Conservation (phyloP, 2,329 filamentous ascomycete genomes). For the Ciborinia camelliae region DNA sequence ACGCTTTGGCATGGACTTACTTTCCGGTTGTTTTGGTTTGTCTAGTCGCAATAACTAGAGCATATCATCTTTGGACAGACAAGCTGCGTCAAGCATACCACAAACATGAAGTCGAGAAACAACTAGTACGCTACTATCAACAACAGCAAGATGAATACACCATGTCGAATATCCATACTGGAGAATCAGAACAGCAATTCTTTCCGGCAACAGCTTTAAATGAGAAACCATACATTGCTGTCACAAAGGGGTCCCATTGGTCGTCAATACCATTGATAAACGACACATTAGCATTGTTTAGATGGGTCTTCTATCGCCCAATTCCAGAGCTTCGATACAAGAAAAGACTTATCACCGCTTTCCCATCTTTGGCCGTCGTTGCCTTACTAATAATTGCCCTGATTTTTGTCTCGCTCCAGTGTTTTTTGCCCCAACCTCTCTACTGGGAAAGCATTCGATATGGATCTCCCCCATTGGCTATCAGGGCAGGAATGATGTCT, state of each 20-base stretch:
- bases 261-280: constrained; percentile 74
- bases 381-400: constrained; percentile 65
- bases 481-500: constrained; percentile 86
- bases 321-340: constrained; percentile 70
- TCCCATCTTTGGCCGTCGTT: constrained; percentile 74
- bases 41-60: constrained; percentile 63
- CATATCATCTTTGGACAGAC: constrained; percentile 90
- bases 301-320: constrained; percentile 86
- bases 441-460: constrained; percentile 85
- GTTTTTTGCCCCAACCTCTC: constrained; percentile 81
- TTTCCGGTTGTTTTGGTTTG: constrained; percentile 73
- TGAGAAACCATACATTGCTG: constrained; percentile 52
- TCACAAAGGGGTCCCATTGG: constrained; percentile 64
- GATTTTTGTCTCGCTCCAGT: constrained; percentile 73
- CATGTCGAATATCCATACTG: constrained; percentile 54
- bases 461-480: constrained; percentile 83
- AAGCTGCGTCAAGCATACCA: constrained; percentile 87
- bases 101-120: constrained; percentile 73
- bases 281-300: constrained; percentile 74
- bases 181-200: constrained; percentile 46
- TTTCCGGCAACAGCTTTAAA: constrained; percentile 63
- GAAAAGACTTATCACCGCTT: constrained; percentile 63
- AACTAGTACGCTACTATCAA: constrained; percentile 55
- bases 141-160: constrained; percentile 56
- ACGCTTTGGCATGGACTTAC: constrained; percentile 84